Base-by-base conservation (phyloP, 2,329 filamentous ascomycete genomes). In the Chaetomiaceae sp. region DNA sequence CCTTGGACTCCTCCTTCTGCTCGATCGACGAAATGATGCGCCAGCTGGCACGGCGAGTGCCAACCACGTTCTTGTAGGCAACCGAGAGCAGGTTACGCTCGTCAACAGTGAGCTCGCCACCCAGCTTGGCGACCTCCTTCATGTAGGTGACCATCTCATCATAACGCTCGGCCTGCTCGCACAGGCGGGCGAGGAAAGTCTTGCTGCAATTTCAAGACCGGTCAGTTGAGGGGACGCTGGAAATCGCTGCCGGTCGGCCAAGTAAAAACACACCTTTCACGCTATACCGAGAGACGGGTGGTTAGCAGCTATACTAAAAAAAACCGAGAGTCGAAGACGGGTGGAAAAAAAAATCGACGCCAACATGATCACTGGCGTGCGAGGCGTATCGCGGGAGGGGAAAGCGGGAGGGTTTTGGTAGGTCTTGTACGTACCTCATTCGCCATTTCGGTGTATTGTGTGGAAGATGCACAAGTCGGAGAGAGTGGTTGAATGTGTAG, bases 81-180 rank as follows among this genome's bases (percentile, higher is more conserved):
- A 97, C 94, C 63, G 90, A 96, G 64, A 99, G 86, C 62, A 99
- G 88, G 80, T 97, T 97, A 75, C 92, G 90, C 86, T 99, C 94
- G 75, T 97, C 92, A 67, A 97, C 92, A 62, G 85, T 86, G 69
- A 92, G 86, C 76, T 91, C 88, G 67, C 82, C 81, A 65, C 80
- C 82, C 65, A 86, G 73, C 79, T 96, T 95, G 76, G 92, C 92
- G 69, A 97, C 92, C 87, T 96, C 90, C 89, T 97, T 97, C 94
- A 97, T 97, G 81, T 92, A 96, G 72, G 86, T 90, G 67, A 97
- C 92, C 92, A 97, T 97, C 80, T 97, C 94, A 92, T 99, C 92
- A 79, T 99, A 99, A 73, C 92, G 92, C 84, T 97, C 94, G 73
- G 94, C 94, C 86, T 99, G 94, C 89, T 97, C 94, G 83, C 94